Evolutionary conservation across 495 filamentous ascomycete species (phyloP).

Genomic region (Parathielavia hyrcaniae): DNA sequence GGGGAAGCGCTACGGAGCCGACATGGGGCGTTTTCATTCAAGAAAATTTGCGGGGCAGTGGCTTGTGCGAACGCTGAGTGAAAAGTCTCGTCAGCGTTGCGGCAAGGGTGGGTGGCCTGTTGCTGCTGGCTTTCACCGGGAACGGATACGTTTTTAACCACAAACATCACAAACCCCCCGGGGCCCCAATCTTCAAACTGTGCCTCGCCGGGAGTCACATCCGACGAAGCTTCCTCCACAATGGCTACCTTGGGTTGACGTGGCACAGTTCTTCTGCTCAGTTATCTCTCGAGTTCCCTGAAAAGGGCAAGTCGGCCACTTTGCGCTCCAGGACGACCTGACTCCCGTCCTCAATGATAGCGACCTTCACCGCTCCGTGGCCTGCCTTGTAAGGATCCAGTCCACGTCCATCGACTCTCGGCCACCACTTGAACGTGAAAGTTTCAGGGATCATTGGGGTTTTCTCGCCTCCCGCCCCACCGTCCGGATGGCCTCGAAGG

Average conservation of each 20-base stretch:
- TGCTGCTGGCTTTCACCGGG: neutral
- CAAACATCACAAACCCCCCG: neutral
- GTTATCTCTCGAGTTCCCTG: neutral
- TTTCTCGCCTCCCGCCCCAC: constrained; percentile 19
- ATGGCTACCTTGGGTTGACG: neutral
- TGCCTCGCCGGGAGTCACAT: constrained; percentile 2
- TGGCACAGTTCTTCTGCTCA: neutral
- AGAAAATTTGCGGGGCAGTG: constrained; percentile 28
- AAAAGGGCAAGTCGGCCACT: neutral
- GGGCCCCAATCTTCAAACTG: neutral
- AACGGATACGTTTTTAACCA: neutral
- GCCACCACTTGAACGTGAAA: constrained; percentile 13
- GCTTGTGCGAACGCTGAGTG: constrained; percentile 17
- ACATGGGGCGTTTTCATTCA: constrained; percentile 19
- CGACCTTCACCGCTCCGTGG: constrained; percentile 11
- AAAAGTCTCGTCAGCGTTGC: neutral
- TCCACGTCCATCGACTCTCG: constrained; percentile 11
- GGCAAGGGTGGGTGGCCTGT: constrained; percentile 12
- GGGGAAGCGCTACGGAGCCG: constrained; percentile 32
- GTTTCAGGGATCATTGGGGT: constrained; percentile 16
- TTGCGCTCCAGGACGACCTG: neutral
- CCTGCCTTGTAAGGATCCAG: constrained; percentile 1
- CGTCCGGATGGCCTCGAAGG: constrained; percentile 12
- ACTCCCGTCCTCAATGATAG: neutral
- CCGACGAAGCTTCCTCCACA: neutral